A percentile compares a stretch with the other conserved stretches of the same genome.
Conservation (phyloP, 768 basidiomycete species). For the Xerocomus brunneocitrinus region DNA sequence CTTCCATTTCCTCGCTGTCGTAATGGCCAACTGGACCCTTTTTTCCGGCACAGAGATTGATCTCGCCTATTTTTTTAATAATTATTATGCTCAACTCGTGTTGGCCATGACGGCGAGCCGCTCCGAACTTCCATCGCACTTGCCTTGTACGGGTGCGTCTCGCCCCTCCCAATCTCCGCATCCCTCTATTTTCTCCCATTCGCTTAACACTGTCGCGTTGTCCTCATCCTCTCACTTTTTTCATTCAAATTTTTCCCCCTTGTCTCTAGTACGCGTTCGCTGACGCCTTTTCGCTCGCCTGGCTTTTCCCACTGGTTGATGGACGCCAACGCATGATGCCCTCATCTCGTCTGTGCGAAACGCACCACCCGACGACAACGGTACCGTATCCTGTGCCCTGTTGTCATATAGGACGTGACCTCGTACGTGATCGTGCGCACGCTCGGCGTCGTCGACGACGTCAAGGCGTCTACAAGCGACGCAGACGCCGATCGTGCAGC, state of each 20-base stretch:
- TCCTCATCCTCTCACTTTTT: not conserved
- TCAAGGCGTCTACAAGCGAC: constrained; percentile 70
- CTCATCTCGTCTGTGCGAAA: not conserved
- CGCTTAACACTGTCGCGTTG: constrained; percentile 2
- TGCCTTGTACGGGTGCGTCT: not conserved
- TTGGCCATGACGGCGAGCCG: constrained; percentile 10
- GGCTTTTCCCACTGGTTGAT: not conserved
- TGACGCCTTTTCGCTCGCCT: constrained; percentile 4
- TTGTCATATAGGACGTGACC: constrained; percentile 55
- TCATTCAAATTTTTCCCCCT: not conserved
- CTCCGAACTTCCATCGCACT: constrained; percentile 5
- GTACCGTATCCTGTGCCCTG: not conserved
- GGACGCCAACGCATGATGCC: not conserved
- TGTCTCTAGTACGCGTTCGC: not conserved
- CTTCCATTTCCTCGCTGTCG: constrained; percentile 6
- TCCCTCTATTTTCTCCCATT: not conserved
- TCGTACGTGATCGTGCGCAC: constrained; percentile 83
- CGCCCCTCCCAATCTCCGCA: constrained; percentile 16
- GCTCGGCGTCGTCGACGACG: constrained; percentile 70
- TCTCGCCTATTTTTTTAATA: constrained; percentile 1
- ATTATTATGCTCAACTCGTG: not conserved
- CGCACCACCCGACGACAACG: not conserved
- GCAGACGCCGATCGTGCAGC: not conserved
- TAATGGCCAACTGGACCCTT: not conserved
- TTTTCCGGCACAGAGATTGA: not conserved